Percentiles rank a stretch among this genome's conserved stretches.
Conservation (phyloP, 2,329 filamentous ascomycete species). For the Cladosporium velox region DNA sequence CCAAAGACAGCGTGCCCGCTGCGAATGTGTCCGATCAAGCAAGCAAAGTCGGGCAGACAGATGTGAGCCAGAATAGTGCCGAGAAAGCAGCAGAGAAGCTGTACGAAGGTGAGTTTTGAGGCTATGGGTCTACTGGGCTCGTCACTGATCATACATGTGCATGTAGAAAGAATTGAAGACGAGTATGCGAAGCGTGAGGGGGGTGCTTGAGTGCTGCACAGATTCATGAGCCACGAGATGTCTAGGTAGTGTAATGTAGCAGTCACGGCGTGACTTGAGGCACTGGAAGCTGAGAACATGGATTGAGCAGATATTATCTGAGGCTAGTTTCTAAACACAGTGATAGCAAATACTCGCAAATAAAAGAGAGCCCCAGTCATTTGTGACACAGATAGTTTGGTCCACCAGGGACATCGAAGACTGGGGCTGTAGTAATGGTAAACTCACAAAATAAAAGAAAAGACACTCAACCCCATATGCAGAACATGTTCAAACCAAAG, state of each 20-base stretch:
- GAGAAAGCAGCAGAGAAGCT: conserved; percentile 39
- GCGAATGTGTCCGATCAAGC: conserved; percentile 25
- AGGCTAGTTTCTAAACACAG: not conserved
- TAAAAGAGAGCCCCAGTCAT: not conserved
- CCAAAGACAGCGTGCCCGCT: conserved; percentile 24
- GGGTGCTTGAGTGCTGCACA: conserved; percentile 37
- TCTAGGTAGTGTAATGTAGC: not conserved
- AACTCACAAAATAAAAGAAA: not conserved
- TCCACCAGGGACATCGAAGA: not conserved
- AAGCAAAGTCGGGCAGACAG: conserved; percentile 27
- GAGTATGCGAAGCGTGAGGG: conserved; percentile 50
- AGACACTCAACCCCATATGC: not conserved
- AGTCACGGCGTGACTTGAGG: not conserved
- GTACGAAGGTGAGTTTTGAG: conserved; percentile 31
- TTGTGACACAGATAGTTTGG: not conserved
- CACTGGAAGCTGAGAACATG: not conserved
- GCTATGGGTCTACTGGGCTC: not conserved
- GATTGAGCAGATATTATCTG: not conserved
- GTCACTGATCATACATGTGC: not conserved
- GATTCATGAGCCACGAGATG: not conserved
- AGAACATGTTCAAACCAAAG: not conserved
- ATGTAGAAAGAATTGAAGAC: conserved; percentile 44
- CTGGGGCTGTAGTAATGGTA: not conserved
- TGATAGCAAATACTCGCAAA: not conserved
- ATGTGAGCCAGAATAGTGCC: conserved; percentile 25